These are phyloP conservation scores for Penicillium dipodomyicola DNA, from an alignment of 495 filamentous ascomycete genomes.

Conservation along the genomic window DNA sequence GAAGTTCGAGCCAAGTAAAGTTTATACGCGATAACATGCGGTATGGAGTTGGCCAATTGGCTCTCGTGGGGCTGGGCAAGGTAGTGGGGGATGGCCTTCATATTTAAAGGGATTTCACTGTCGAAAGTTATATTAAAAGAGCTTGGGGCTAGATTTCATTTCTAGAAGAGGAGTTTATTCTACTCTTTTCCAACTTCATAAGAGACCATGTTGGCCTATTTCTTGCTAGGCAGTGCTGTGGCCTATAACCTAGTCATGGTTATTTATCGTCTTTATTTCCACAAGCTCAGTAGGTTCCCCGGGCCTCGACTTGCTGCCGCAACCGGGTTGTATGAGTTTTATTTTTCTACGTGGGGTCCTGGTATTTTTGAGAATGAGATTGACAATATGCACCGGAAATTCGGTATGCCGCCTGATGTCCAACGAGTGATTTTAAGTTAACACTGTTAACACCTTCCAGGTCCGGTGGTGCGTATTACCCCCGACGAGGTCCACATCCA, in stretches of 20 bases:
- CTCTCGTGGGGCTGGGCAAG: not conserved
- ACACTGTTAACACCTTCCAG: conserved; percentile 11
- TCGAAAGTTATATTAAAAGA: not conserved
- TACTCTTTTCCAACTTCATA: not conserved
- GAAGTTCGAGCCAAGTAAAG: not conserved
- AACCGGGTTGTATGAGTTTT: conserved; percentile 47
- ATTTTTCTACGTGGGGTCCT: conserved; percentile 41
- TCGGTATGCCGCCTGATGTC: conserved; percentile 21
- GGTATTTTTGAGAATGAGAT: conserved; percentile 44
- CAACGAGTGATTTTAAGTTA: not conserved
- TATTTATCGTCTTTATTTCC: conserved; percentile 38
- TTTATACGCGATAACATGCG: conserved; percentile 2
- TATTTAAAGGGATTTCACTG: not conserved
- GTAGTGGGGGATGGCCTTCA: not conserved
- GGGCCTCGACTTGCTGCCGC: conserved; percentile 46
- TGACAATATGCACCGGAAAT: conserved; percentile 42
- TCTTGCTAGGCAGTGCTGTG: conserved; percentile 26
- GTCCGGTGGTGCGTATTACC: conserved; percentile 30
- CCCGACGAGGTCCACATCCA: conserved; percentile 27
- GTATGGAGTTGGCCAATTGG: conserved; percentile 4
- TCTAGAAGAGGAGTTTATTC: not conserved
- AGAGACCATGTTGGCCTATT: conserved; percentile 23
- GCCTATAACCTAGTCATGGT: conserved; percentile 23
- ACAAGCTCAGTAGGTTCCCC: conserved; percentile 43
- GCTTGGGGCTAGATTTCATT: not conserved